Conservation (phyloP, 2,329 filamentous ascomycete genomes). For the Aquanectria penicillioides region DNA sequence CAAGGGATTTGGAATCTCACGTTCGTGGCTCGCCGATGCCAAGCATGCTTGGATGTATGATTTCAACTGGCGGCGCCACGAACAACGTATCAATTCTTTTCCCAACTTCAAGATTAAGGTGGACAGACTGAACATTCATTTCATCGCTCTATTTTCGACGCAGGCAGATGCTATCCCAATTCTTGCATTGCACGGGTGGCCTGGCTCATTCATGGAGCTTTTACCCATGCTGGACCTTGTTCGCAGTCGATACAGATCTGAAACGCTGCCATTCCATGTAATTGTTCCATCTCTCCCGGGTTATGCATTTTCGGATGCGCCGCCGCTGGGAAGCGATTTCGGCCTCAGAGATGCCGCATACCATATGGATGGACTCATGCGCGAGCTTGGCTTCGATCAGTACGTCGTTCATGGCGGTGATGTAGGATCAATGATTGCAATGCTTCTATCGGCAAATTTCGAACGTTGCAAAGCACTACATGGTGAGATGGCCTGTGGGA, state of each 20-base stretch:
- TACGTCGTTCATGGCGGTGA: constrained; percentile 69
- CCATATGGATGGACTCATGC: constrained; percentile 62
- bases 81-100: constrained; percentile 55
- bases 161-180: constrained; percentile 39
- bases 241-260: constrained; percentile 55
- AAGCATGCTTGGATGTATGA: constrained; percentile 53
- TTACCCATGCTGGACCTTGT: not conserved
- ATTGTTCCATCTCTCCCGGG: constrained; percentile 66
- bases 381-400: constrained; percentile 60
- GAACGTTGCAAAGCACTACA: not conserved
- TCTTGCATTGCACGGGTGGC: constrained; percentile 6
- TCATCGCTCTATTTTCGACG: constrained; percentile 63
- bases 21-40: constrained; percentile 56
- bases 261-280: constrained; percentile 65
- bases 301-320: constrained; percentile 60
- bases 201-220: constrained; percentile 6
- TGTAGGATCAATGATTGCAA: constrained; percentile 52
- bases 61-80: constrained; percentile 58
- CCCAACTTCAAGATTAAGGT: constrained; percentile 59
- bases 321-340: constrained; percentile 59
- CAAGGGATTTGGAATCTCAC: constrained; percentile 48
- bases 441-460: not conserved
- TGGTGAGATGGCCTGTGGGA: not conserved
- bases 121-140: constrained; percentile 53
- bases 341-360: constrained; percentile 41